Base-by-base conservation (phyloP, 768 basidiomycete genomes). In the Auriscalpium vulgare region DNA sequence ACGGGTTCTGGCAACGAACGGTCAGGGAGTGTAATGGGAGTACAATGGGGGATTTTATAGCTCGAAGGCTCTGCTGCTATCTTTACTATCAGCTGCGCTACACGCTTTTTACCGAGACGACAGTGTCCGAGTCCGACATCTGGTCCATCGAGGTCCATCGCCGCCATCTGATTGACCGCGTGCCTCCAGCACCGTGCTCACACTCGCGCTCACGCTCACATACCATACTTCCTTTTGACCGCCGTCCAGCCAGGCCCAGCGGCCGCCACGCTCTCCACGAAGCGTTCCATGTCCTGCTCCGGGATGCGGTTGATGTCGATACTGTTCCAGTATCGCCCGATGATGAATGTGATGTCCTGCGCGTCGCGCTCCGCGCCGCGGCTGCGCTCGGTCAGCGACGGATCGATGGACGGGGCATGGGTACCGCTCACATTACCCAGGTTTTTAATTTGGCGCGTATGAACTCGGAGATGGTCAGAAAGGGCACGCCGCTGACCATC, bases 221-320 rank as follows among this genome's bases (percentile, higher is more conserved):
- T 77, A 65, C 85, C 79, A 64, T 90, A 90, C 66, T 85, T 89
- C 71, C 80, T 78, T 71, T 81, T 84, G 57, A 92, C 72, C 47
- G 88, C 84, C 49, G 74, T 72, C 90, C 90, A 92, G 7, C 85
- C 84, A 17, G 86, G 78, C 10, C 77, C 82, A 45, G 80, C 87
- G n/a, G 77, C 72, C 46, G 77, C 68, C 63, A 87, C 77, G 38
- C 74, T 75, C 13, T 75, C 65, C 35, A 87, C 84, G 65, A 92
- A 92, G 35, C 79, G 75, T 56, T 82, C 82, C 90, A 92, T 92
- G 66, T 92, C 90, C 57, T 84, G 81, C 69, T 92, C 90, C 29
- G 85, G 84, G 57, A 92, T 85, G 62, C 90, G 87, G 67, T 92
- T 92, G 62, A 91, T 83, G 69, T 92, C 90, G 58, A 92, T 80